Evolutionary conservation across 345 rosid species (phyloP), one percentile per base, ranked within the genome.

Genomic region (Hypericum perforatum): DNA sequence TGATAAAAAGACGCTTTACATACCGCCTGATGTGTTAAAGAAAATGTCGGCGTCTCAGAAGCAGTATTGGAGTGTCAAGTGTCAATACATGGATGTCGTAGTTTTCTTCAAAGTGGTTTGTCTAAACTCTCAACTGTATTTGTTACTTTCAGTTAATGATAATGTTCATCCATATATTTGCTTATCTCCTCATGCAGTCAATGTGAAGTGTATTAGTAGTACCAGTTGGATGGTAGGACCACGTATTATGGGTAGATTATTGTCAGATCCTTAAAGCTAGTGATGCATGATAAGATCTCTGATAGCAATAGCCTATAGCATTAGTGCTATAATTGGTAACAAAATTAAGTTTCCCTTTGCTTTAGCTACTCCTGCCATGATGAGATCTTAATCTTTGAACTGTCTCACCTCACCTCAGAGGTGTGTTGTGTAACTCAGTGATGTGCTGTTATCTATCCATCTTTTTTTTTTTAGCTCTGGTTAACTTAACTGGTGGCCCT

Each of bases 91-190:
- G 96, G 98, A 87, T 66, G 75, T 78, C 62, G 68, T 91, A 64
- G 81, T 87, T 54, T 91, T 87, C 81, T 91, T 91, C 70, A 91
- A 91, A 91, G 98, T 91, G 96, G 98, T 91, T 41, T 71, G 96
- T 86, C 54, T 38, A 62, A 40, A 9, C 16, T 1, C 32, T 49
- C 12, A 7, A 13, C n/a, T 38, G 11, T 16, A 12, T 37, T 37
- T 52, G 5, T 6, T 46, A 6, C 50, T 46, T 46, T 13, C 50
- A 13, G 16, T n/a, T 46, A 3, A 13, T 46, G 50, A 32, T 13
- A 10, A 13, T 8, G 22, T 6, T 46, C 22, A 13, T 32, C 22
- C 12, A 8, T 14, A 46, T 8, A 7, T 9, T 45, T 45, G 15
- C 48, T 50, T 16, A 7, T 32, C 54, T 16, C 39, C 8, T 3